These are phyloP conservation scores for Raffaelea ambrosiae DNA, from an alignment of 2,329 filamentous ascomycete species.

Conservation along the genomic window DNA sequence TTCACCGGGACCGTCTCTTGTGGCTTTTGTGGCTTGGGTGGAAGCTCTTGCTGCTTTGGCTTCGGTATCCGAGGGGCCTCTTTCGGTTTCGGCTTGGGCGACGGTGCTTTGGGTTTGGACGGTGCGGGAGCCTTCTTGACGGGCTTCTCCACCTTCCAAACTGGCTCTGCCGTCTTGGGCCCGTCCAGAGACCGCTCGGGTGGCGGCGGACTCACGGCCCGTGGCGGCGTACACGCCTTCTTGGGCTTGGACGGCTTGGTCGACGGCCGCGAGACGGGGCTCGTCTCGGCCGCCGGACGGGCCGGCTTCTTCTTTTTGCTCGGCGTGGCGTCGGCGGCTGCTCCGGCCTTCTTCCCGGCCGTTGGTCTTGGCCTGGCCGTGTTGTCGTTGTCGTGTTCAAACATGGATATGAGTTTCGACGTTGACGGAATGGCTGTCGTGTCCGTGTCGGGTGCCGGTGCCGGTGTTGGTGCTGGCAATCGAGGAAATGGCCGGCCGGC, in stretches of 20 bases:
- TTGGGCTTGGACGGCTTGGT: conserved; percentile 6
- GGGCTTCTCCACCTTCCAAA: background rate
- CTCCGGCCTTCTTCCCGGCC: background rate
- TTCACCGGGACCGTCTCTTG: too few species aligned
- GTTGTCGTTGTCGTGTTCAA: conserved; percentile 43
- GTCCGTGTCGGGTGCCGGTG: conserved; percentile 25
- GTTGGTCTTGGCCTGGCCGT: conserved; percentile 24
- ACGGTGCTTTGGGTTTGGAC: background rate
- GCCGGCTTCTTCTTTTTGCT: background rate
- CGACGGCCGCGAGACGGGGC: background rate
- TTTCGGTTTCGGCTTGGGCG: background rate
- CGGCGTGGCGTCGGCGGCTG: background rate
- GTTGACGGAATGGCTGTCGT: conserved; percentile 53
- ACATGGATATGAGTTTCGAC: conserved; percentile 57
- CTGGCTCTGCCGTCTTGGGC: too few species aligned
- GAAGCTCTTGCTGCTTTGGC: background rate
- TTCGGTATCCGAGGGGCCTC: background rate
- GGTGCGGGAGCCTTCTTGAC: background rate
- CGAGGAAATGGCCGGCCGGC: background rate
- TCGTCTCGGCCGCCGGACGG: conserved; percentile 10
- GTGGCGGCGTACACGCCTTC: conserved; percentile 23
- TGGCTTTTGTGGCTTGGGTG: background rate
- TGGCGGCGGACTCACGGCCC: conserved; percentile 19
- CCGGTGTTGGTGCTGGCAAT: background rate
- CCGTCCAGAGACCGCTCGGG: too few species aligned